These are phyloP conservation scores for Pythium brachiatum DNA, from an alignment of 352 stramenopile species.

Conservation along the genomic window DNA sequence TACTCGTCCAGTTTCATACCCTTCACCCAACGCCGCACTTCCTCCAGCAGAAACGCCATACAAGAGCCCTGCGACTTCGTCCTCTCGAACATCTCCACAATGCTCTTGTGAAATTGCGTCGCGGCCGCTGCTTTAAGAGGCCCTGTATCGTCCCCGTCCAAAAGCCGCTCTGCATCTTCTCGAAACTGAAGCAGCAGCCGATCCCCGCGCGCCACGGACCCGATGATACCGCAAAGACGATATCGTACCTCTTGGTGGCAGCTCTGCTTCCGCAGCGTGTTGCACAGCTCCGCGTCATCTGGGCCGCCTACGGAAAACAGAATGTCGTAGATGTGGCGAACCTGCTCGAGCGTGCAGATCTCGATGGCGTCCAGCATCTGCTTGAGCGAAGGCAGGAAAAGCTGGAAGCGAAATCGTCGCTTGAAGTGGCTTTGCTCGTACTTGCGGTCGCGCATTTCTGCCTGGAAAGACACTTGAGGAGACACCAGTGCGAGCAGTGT, in stretches of 20 bases:
- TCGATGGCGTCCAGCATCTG: conserved; percentile 59
- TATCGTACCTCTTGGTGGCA: conserved; percentile 58
- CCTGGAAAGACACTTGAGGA: conserved; percentile 25
- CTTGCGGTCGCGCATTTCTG: conserved; percentile 13
- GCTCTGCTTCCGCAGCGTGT: conserved; percentile 48
- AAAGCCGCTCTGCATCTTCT: conserved; percentile 18
- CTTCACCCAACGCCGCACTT: conserved; percentile 35
- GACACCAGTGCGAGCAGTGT: conserved; percentile 36
- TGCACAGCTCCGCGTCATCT: conserved; percentile 51
- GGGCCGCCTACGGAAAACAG: conserved; percentile 45
- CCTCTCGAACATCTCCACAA: conserved; percentile 34
- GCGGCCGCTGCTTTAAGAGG: conserved; percentile 7
- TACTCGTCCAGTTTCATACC: conserved; percentile 24
- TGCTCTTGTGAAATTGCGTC: conserved; percentile 21
- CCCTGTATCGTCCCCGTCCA: background rate
- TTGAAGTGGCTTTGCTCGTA: conserved; percentile 25
- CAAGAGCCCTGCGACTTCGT: conserved; percentile 30
- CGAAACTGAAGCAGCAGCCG: conserved; percentile 27
- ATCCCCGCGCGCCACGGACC: conserved; percentile 35
- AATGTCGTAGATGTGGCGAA: conserved; percentile 51
- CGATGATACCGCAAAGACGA: conserved; percentile 49
- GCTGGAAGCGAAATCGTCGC: conserved; percentile 25
- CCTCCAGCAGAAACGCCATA: conserved; percentile 43
- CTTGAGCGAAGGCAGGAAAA: conserved; percentile 48
- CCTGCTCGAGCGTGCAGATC: conserved; percentile 32